Base-by-base conservation (phyloP, 225 moss, liverwort and hornwort genomes). In the Pseudisothecium myosuroides region DNA sequence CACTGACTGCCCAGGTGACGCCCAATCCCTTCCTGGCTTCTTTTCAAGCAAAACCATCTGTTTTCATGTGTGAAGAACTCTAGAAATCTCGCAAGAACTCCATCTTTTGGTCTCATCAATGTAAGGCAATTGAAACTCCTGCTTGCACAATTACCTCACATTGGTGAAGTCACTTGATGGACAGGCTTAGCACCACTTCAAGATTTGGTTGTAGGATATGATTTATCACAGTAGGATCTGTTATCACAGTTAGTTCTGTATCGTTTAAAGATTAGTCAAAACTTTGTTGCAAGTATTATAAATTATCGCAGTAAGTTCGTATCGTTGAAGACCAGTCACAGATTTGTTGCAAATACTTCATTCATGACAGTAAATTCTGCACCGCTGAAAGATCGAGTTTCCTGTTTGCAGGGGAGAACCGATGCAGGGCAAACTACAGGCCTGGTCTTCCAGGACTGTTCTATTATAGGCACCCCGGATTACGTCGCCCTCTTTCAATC, bases 341-440 rank as follows among this genome's bases (percentile, higher is more conserved):
- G 16, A 16, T 11, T 23, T 55, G 32, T 72, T 58, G 71, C 43
- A 31, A 56, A 21, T 50, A 19, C 26, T 16, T 37, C 11, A 12
- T 27, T 54, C 21, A 37, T 9, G 17, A 20, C 18, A 28, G 17
- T 41, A 49, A 45, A 49, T 22, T 78, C 54, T 80, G 39, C 58
- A 80, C 58, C 39, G 14, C 52, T 80, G 76, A 69, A 67, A 31
- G 19, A 39, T 67, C 28, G 55, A 62, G 22, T 50, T 41, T 56
- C 1, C 23, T 59, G 49, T 58, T 88, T 73, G 86, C 94, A 93
- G 94, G 94, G 94, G 29, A 87, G 94, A 83, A 92, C 91, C 9
- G 94, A 94, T 47, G 69, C 94, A 8, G 93, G 89, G 24, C 94
- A 94, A 90, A 93, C 94, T 15, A 94, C 93, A 28, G 94, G 94